Evolutionary conservation across 2,329 filamentous ascomycete genomes (phyloP).

Genomic region (Orbilia blumenaviensis): DNA sequence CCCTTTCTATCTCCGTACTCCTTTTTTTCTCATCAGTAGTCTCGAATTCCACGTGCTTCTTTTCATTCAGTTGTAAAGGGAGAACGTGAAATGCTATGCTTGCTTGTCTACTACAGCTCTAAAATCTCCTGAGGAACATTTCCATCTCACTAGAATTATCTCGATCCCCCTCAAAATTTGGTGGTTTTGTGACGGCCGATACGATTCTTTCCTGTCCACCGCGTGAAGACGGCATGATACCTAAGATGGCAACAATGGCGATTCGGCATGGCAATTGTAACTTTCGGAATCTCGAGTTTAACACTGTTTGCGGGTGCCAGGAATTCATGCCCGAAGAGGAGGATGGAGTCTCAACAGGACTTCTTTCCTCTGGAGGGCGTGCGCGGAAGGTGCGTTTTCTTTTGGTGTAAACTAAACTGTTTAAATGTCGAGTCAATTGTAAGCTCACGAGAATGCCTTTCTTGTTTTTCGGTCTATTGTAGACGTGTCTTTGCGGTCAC

Average conservation of each 20-base stretch:
- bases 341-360: conserved; percentile 28
- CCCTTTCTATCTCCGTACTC: conserved; percentile 9
- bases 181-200: conserved; percentile 8
- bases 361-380: conserved; percentile 41
- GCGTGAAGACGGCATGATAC: not conserved
- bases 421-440: not conserved
- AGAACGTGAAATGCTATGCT: conserved; percentile 41
- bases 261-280: conserved; percentile 48
- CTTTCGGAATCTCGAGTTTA: conserved; percentile 51
- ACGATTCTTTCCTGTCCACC: not conserved
- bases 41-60: conserved; percentile 31
- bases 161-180: conserved; percentile 4
- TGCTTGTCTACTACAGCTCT: conserved; percentile 24
- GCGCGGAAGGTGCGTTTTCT: conserved; percentile 50
- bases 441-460: conserved; percentile 14
- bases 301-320: conserved; percentile 50
- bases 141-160: not conserved
- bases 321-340: conserved; percentile 51
- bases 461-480: not conserved
- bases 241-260: conserved; percentile 18
- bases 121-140: conserved; percentile 41
- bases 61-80: conserved; percentile 49
- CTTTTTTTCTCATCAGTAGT: not conserved
- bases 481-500: conserved; percentile 52
- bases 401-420: conserved; percentile 15